Conservation (phyloP, 2,329 filamentous ascomycete species). For the Phoma sp. region DNA sequence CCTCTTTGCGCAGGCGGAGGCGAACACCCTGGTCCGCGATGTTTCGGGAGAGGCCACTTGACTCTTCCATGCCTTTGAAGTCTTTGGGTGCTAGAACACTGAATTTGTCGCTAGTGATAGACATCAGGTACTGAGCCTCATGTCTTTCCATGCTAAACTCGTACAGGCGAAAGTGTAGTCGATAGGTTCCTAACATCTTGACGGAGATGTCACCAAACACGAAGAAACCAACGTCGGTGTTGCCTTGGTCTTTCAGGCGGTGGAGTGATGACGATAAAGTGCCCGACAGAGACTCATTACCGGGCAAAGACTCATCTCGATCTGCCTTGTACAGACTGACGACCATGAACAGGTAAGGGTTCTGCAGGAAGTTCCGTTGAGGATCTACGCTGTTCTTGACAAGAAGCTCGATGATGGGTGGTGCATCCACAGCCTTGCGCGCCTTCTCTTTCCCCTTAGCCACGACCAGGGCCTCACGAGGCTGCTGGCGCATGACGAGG, state of each 20-base stretch:
- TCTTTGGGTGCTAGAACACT: conserved; percentile 68
- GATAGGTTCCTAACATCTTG: conserved; percentile 73
- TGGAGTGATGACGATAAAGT: conserved; percentile 82
- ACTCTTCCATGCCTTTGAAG: conserved; percentile 81
- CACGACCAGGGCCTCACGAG: conserved; percentile 70
- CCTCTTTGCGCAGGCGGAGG: conserved; percentile 82
- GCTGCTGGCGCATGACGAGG: conserved; percentile 65
- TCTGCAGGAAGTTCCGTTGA: conserved; percentile 69
- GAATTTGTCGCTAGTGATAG: conserved; percentile 70
- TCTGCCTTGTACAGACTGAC: conserved; percentile 60
- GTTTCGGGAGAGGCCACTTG: conserved; percentile 78
- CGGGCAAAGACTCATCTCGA: conserved; percentile 53
- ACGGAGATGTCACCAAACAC: conserved; percentile 90
- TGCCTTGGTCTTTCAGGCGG: conserved; percentile 78
- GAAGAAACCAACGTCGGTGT: conserved; percentile 82
- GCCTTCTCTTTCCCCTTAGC: conserved; percentile 77
- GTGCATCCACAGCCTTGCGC: conserved; percentile 87
- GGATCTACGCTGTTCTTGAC: conserved; percentile 59
- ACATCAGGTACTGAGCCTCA: conserved; percentile 52
- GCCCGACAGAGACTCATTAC: conserved; percentile 67
- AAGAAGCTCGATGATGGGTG: conserved; percentile 78
- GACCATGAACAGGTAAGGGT: conserved; percentile 69
- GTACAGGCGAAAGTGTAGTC: conserved; percentile 78
- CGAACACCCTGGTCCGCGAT: conserved; percentile 90
- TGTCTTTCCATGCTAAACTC: conserved; percentile 53